Conservation (phyloP, 139 green algal species). For the Mychonastes homosphaera region DNA sequence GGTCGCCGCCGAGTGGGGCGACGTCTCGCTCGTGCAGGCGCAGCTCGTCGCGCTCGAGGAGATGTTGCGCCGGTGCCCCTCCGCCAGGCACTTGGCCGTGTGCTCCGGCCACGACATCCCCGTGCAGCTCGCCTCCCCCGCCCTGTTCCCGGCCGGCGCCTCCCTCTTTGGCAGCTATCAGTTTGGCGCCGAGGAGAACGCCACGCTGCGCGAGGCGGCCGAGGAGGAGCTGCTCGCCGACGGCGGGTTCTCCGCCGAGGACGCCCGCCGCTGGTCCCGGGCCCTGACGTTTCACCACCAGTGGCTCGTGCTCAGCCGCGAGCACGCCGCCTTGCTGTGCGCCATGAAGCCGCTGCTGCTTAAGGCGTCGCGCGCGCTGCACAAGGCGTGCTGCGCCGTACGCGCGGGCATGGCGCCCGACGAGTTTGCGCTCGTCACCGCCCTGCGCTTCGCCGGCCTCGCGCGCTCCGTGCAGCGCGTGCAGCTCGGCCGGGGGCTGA, state of each 20-base stretch:
- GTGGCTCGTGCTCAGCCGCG: conserved; percentile 21
- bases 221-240: conserved; percentile 5
- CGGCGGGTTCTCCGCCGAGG: not conserved
- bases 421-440: conserved; percentile 18
- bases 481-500: conserved; percentile 11
- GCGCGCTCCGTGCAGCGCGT: conserved; percentile 8
- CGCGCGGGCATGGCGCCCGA: conserved; percentile 20
- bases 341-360: not conserved
- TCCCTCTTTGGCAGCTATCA: conserved; percentile 21
- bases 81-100: conserved; percentile 10
- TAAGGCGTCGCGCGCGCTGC: not conserved
- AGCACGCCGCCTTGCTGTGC: conserved; percentile 7
- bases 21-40: conserved; percentile 8
- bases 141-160: conserved; percentile 14
- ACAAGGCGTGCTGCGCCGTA: conserved; percentile 16
- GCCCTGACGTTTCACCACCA: conserved; percentile 23
- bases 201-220: conserved; percentile 4
- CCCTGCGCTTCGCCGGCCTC: conserved; percentile 3
- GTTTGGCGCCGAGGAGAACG: conserved; percentile 7
- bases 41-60: conserved; percentile 6
- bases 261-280: conserved; percentile 5
- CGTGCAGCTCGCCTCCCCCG: conserved; percentile 5
- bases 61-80: conserved; percentile 11
- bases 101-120: conserved; percentile 20
- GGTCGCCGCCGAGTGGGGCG: conserved; percentile 6